These are phyloP conservation scores for Rosa chinensis DNA, from an alignment of 306 rosid genomes.

Conservation along the genomic window DNA sequence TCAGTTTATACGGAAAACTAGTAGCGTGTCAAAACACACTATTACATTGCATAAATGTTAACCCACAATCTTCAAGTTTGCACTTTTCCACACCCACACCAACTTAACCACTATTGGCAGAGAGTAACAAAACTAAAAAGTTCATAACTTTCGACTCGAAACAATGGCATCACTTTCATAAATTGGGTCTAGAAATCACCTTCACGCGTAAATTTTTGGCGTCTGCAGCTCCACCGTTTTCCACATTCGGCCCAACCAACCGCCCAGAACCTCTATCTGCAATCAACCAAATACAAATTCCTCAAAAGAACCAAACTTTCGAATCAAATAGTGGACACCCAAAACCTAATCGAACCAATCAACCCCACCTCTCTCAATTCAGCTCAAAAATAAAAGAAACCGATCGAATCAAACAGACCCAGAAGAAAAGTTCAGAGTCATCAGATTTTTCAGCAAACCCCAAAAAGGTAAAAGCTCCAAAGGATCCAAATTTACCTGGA, in stretches of 20 bases:
- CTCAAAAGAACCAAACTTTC: neutral
- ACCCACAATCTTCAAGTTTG: neutral
- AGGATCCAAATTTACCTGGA: conserved; percentile 46
- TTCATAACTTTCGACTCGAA: neutral
- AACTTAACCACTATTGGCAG: neutral
- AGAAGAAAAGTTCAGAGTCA: neutral
- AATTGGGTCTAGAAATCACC: conserved; percentile 42
- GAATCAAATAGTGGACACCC: neutral
- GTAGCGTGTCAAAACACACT: neutral
- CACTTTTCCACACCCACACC: neutral
- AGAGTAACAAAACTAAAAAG: neutral
- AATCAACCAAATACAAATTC: conserved; percentile 27
- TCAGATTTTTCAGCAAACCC: neutral
- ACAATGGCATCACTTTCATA: neutral
- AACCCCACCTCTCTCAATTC: neutral
- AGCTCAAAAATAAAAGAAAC: conserved; percentile 26
- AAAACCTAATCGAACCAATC: conserved; percentile 1
- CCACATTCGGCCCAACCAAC: conserved; percentile 56
- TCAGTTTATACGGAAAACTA: neutral
- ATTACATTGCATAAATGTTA: neutral
- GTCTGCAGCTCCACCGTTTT: conserved; percentile 64
- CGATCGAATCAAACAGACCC: neutral
- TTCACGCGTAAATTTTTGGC: conserved; percentile 89
- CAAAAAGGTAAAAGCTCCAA: neutral
- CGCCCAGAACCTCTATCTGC: conserved; percentile 70